A percentile compares a stretch with the other conserved stretches of the same genome.
These are phyloP conservation scores for Candida boidinii DNA, from an alignment of 805 yeast genomes.

Conservation along the genomic window DNA sequence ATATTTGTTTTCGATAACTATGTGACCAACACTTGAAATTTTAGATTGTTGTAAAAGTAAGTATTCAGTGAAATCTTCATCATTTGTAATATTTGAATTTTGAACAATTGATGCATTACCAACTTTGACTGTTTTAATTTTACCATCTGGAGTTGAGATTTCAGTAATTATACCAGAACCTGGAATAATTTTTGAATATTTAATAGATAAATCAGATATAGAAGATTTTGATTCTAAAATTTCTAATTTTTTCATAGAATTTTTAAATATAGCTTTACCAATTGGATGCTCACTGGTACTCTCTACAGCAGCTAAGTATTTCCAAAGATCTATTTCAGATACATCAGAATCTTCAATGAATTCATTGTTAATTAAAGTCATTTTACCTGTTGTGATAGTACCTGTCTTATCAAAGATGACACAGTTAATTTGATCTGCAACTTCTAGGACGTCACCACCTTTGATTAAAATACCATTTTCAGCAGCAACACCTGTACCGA, in stretches of 20 bases:
- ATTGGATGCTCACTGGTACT: slow-evolving; percentile 79
- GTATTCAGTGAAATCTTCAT: slow-evolving; percentile 10
- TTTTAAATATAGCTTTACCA: slow-evolving; percentile 57
- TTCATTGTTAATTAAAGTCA: slow-evolving; percentile 33
- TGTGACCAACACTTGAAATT: slow-evolving; percentile 19
- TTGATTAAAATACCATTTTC: slow-evolving; percentile 80
- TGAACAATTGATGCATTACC: slow-evolving; percentile 45
- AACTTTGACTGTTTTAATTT: slow-evolving; percentile 29
- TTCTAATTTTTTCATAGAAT: slow-evolving; percentile 10
- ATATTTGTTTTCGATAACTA: slow-evolving; percentile 48
- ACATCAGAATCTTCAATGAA: slow-evolving; percentile 7
- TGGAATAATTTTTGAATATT: slow-evolving; percentile 27
- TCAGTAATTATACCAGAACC: slow-evolving; percentile 39
- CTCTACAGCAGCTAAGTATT: slow-evolving; percentile 52
- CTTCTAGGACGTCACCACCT: slow-evolving; percentile 86
- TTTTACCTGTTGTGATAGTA: slow-evolving; percentile 79
- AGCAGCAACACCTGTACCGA: slow-evolving; percentile 96
- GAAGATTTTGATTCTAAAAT: background rate
- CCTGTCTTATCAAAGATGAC: slow-evolving; percentile 94
- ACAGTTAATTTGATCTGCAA: slow-evolving; percentile 51
- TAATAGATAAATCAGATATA: slow-evolving; percentile 15
- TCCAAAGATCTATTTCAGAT: slow-evolving; percentile 33
- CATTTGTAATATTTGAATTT: slow-evolving; percentile 13
- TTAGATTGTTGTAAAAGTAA: slow-evolving; percentile 5
- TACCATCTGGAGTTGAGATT: slow-evolving; percentile 7